Base-by-base conservation (phyloP, 305 asterid genomes). In the Petunia hybrid region DNA sequence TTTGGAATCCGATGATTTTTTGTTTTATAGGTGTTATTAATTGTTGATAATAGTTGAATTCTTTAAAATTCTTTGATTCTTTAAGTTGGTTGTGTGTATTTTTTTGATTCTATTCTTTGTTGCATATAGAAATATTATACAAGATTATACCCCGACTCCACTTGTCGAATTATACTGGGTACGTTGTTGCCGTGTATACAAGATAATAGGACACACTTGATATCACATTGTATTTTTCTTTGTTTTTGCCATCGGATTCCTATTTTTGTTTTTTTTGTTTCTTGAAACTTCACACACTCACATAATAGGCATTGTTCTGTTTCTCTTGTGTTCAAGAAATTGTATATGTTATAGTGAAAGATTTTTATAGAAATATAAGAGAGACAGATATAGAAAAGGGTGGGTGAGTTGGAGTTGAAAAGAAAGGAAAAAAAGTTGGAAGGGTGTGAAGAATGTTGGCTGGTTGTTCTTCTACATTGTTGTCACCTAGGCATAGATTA, bases 231-330 rank as follows among this genome's bases (percentile, higher is more conserved):
- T 82, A 38, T 69, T 67, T 48, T 55, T 42, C 40, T 77, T 87
- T 89, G 87, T 84, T 89, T 91, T 91, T 84, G 91, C 85, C 98
- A 92, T 95, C 97, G 99, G 98, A 93, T 95, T 94, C 98, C 96
- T 76, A 53, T 84, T 90, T 77, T 86, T 70, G 82, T 83, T 78
- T 82, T 84, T 88, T 84, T 64, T 83, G 36, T 83, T 88, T 81
- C 71, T 90, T 87, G 88, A 83, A 85, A 83, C 81, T 80, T 82
- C 94, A 82, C 93, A 89, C 94, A 80, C 92, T 84, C 92, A 45
- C 78, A 42, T 64, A 69, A 84, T 62, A 69, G 51, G 75, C 87
- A 88, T 89, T 87, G 80, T 83, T 89, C 88, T 85, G 90, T 89
- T 89, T 90, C 90, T 92, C 88, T 89, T 86, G 79, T 43, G 40